phyloP scores from a whole-genome alignment of 2,329 filamentous ascomycete species.

The Trichoderma hamatum region DNA sequence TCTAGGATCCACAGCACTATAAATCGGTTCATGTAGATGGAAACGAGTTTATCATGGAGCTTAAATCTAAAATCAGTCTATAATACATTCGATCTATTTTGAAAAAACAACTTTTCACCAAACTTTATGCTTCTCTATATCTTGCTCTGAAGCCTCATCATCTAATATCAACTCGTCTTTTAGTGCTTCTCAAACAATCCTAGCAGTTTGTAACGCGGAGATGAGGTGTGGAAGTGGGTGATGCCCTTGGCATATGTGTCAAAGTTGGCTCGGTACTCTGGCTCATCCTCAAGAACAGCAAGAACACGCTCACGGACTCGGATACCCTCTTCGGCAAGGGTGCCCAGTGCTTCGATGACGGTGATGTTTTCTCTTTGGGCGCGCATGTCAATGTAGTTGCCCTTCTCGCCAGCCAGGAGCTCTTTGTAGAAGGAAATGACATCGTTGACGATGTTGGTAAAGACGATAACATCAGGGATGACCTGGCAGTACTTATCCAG shows the following conservation, averaged over 20 bases:
- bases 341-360: not conserved
- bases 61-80: not conserved
- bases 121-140: not conserved
- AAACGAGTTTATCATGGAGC: not conserved
- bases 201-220: not conserved
- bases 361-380: not conserved
- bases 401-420: not conserved
- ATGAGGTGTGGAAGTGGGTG: not conserved
- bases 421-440: not conserved
- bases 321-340: not conserved
- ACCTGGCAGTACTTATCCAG: not conserved
- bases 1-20: not conserved
- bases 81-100: not conserved
- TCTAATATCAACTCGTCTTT: not conserved
- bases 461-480: not conserved
- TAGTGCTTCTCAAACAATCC: not conserved
- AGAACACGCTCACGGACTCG: not conserved
- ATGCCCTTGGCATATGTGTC: not conserved
- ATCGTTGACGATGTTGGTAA: conserved; percentile 7
- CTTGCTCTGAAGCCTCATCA: not conserved
- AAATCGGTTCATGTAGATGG: not conserved
- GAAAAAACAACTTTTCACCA: not conserved
- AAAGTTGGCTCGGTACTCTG: not conserved
- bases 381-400: conserved; percentile 4
- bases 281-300: not conserved